Evolutionary conservation across 2,329 filamentous ascomycete species (phyloP), one percentile per base, ranked within the genome.

Genomic region (Ceratocystiopsis brevicomis): DNA sequence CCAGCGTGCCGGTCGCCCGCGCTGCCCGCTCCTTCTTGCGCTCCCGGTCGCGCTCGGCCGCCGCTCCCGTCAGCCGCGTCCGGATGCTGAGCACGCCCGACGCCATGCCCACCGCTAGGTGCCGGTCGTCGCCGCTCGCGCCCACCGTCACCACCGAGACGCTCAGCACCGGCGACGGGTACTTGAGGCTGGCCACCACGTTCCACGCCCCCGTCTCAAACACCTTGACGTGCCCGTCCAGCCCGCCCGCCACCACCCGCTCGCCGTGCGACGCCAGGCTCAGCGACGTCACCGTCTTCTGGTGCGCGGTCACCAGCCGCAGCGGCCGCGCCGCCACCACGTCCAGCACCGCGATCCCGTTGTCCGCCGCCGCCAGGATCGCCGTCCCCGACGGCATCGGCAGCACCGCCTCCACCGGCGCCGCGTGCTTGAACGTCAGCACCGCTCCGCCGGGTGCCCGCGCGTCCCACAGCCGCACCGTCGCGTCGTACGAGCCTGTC

Each of bases 221-320:
- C 36, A 98, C 76, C 63, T 98, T 98, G 63, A 96, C 78, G 61
- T 96, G 90, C 11, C 90, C 92, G 59, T 98, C 90, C 39, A 98
- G 69, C 17, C 80, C 86, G 60, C 86, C 90, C 50, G 80, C 87
- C 43, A 98, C 73, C 45, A 98, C 69, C 41, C 90, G 76, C 41
- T 76, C 76, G 39, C 82, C 83, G 51, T 81, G 75, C 38, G 84
- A 87, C 9, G 86, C 87, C 33, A 92, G 66, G 42, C 80, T 78
- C 44, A 98, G 69, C 9, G 81, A 78, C 0, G 90, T 96, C 47
- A 98, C 87, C 1, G 90, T 94, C 73, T 96, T 98, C 57, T 98
- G 90, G 61, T 98, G 90, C 58, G 92, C 96, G 52, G 78, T 79
- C 49, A 98, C 78, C 56, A 93, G 68, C 52, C 86, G 80, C 45